phyloP scores from a whole-genome alignment of 2,329 filamentous ascomycete genomes.

The Microcyclospora tardicrescens region DNA sequence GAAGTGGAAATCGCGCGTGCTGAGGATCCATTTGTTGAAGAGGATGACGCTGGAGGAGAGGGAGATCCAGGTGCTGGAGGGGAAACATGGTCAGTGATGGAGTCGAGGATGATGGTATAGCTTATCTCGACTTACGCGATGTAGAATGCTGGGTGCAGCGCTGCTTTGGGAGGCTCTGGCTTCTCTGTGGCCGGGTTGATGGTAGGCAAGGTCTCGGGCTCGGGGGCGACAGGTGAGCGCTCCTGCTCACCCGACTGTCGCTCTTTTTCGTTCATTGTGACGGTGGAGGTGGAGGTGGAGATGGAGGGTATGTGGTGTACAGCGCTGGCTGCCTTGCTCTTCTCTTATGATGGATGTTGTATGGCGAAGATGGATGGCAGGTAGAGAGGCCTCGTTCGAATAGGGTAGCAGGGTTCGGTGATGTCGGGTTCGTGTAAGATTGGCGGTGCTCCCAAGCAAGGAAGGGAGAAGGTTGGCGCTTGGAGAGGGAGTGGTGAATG shows the following conservation, averaged over 20 bases:
- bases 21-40: constrained; percentile 98
- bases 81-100: background rate
- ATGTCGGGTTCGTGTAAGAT: too few relatives aligned
- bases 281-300: too few relatives aligned
- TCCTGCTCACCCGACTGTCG: constrained; percentile 67
- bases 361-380: too few relatives aligned
- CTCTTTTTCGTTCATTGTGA: constrained; percentile 64
- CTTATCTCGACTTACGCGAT: constrained; percentile 45
- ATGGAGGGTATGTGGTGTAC: too few relatives aligned
- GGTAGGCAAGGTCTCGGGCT: constrained; percentile 47
- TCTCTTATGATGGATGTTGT: too few relatives aligned
- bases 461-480: too few relatives aligned
- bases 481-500: too few relatives aligned
- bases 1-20: constrained; percentile 63
- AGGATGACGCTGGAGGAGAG: constrained; percentile 90
- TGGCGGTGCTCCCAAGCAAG: too few relatives aligned
- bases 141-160: constrained; percentile 74
- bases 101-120: background rate
- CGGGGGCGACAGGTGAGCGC: constrained; percentile 40
- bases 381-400: too few relatives aligned
- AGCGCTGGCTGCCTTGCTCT: too few relatives aligned
- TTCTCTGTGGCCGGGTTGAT: constrained; percentile 67
- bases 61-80: constrained; percentile 69
- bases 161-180: constrained; percentile 47
- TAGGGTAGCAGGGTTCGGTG: too few relatives aligned